These are phyloP conservation scores for Penicillium psychrosexuale DNA, from an alignment of 2,329 filamentous ascomycete species.

Conservation along the genomic window DNA sequence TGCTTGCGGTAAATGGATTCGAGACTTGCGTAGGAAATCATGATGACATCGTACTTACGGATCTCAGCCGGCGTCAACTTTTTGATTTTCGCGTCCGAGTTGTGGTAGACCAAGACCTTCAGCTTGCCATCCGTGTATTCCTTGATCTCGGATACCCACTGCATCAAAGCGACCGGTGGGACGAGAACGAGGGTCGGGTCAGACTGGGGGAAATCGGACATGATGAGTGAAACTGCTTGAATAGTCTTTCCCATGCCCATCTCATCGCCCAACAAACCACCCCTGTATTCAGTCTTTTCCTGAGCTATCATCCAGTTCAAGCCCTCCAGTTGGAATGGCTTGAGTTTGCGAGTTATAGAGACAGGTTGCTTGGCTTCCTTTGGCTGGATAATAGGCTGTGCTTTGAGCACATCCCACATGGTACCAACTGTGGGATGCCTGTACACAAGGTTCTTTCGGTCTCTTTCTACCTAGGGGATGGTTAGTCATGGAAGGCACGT, in stretches of 20 bases:
- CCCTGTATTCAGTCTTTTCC: constrained; percentile 80
- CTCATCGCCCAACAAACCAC: constrained; percentile 89
- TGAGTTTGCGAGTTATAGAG: constrained; percentile 77
- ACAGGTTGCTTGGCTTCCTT: constrained; percentile 67
- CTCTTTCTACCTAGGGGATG: constrained; percentile 34
- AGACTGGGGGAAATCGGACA: constrained; percentile 90
- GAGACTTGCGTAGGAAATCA: constrained; percentile 81
- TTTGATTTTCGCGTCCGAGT: constrained; percentile 80
- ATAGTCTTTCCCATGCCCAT: constrained; percentile 99
- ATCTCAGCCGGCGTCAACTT: constrained; percentile 70
- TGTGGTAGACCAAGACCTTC: constrained; percentile 87
- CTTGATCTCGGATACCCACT: constrained; percentile 82
- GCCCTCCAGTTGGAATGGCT: constrained; percentile 91
- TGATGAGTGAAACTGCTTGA: constrained; percentile 93
- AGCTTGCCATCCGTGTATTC: constrained; percentile 80
- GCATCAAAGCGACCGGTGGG: constrained; percentile 90
- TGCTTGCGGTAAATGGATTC: constrained; percentile 93
- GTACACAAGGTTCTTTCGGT: constrained; percentile 67
- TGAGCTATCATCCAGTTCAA: constrained; percentile 92
- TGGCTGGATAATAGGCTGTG: constrained; percentile 63
- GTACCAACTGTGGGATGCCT: constrained; percentile 74
- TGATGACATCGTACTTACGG: constrained; percentile 83
- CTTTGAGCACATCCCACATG: constrained; percentile 79
- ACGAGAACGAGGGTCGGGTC: constrained; percentile 83
- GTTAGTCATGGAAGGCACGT: not conserved